These are phyloP conservation scores for Bryoglossum gracile DNA, from an alignment of 495 filamentous ascomycete genomes.

Conservation along the genomic window DNA sequence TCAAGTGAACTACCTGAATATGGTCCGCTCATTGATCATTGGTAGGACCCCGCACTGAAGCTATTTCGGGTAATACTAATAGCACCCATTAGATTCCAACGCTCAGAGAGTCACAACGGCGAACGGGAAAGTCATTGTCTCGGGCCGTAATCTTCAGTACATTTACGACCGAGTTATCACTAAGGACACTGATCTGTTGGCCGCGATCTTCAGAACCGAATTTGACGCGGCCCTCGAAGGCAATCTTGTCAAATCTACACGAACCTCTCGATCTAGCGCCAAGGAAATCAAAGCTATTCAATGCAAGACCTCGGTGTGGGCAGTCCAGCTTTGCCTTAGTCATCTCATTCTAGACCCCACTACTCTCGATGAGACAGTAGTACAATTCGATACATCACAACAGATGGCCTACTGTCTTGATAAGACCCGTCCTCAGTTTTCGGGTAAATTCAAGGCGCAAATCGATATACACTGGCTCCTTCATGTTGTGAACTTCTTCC, in stretches of 20 bases:
- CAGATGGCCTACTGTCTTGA: constrained; percentile 7
- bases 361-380: constrained; percentile 3
- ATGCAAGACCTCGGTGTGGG: not conserved
- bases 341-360: constrained; percentile 12
- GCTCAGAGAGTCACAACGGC: not conserved
- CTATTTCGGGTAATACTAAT: not conserved
- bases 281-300: too few relatives aligned
- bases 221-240: constrained; percentile 4
- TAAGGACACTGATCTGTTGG: constrained; percentile 17
- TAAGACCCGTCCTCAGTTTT: constrained; percentile 13
- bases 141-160: constrained; percentile 9
- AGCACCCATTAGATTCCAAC: constrained; percentile 11
- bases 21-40: constrained; percentile 14
- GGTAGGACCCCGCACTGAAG: not conserved
- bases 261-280: not conserved
- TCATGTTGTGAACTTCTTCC: constrained; percentile 24
- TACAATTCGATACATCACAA: constrained; percentile 21
- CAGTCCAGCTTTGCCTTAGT: constrained; percentile 20
- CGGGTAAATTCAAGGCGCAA: constrained; percentile 7
- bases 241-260: not conserved
- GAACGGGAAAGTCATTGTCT: not conserved
- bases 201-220: constrained; percentile 14
- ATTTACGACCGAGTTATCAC: constrained; percentile 1
- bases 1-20: not conserved
- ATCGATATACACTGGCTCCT: constrained; percentile 18